Evolutionary conservation across 805 yeast species (phyloP).

Genomic region (Hagleromyces aurorensis): DNA sequence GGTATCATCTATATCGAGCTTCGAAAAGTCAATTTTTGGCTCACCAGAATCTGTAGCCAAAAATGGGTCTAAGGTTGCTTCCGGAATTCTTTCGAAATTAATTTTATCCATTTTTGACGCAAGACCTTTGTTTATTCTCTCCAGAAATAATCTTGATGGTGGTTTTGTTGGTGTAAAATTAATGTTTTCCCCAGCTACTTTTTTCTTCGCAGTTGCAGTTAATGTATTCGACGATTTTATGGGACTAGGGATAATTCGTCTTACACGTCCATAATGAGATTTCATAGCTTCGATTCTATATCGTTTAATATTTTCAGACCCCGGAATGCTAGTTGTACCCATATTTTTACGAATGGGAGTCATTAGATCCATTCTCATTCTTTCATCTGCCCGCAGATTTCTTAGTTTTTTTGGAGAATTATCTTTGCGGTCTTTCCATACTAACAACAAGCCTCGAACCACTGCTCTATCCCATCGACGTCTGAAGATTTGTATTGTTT

Average conservation of each 20-base stretch:
- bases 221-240: conserved; percentile 20
- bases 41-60: conserved; percentile 7
- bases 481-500: conserved; percentile 27
- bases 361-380: conserved; percentile 5
- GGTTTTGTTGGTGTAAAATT: conserved; percentile 4
- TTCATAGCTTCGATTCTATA: conserved; percentile 33
- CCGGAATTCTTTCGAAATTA: conserved; percentile 18
- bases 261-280: conserved; percentile 30
- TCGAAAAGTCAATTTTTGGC: conserved; percentile 9
- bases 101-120: conserved; percentile 14
- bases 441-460: conserved; percentile 29
- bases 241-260: conserved; percentile 35
- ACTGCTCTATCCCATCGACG: conserved; percentile 36
- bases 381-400: conserved; percentile 1
- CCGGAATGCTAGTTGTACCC: conserved; percentile 28
- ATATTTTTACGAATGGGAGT: conserved; percentile 19
- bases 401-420: conserved; percentile 8
- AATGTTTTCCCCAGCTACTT: conserved; percentile 6
- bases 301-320: conserved; percentile 32
- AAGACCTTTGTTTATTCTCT: conserved; percentile 15
- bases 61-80: conserved; percentile 13
- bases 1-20: conserved; percentile 8
- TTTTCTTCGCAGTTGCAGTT: conserved; percentile 12
- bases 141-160: conserved; percentile 17
- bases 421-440: conserved; percentile 29